These are phyloP conservation scores for Penicillium sp. DNA, from an alignment of 2,329 filamentous ascomycete genomes.

Conservation along the genomic window DNA sequence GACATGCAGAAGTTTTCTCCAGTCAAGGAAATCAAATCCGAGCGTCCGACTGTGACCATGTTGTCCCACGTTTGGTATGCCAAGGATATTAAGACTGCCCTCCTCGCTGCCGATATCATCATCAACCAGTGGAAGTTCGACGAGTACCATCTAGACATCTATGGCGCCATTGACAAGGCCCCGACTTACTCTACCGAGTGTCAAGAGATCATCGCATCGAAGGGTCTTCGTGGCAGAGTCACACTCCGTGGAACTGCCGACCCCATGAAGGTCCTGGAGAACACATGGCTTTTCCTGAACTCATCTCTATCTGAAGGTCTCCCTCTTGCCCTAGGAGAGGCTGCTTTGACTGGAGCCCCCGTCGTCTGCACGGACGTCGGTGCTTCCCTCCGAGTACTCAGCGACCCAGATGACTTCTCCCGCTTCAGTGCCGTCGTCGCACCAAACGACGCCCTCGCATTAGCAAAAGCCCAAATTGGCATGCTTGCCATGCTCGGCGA, in stretches of 20 bases:
- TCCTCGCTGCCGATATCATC: slow-evolving; percentile 63
- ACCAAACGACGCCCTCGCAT: slow-evolving; percentile 60
- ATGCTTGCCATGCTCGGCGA: slow-evolving; percentile 61
- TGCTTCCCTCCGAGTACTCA: slow-evolving; percentile 42
- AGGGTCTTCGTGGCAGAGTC: slow-evolving; percentile 51
- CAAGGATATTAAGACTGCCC: slow-evolving; percentile 64
- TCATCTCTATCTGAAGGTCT: slow-evolving; percentile 48
- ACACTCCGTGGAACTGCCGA: slow-evolving; percentile 57
- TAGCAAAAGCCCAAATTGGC: slow-evolving; percentile 62
- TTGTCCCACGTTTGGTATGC: slow-evolving; percentile 55
- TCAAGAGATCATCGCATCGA: slow-evolving; percentile 58
- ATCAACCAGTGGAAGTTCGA: slow-evolving; percentile 65
- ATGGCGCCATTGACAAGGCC: slow-evolving; percentile 62
- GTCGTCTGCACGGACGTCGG: slow-evolving; percentile 46
- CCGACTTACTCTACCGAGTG: slow-evolving; percentile 60
- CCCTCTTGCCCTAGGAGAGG: slow-evolving; percentile 47
- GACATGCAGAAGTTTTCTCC: slow-evolving; percentile 64
- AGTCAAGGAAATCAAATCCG: slow-evolving; percentile 57
- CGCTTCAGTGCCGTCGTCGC: slow-evolving; percentile 62
- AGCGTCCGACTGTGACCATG: slow-evolving; percentile 63
- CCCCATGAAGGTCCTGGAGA: slow-evolving; percentile 54
- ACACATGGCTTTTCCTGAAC: slow-evolving; percentile 56
- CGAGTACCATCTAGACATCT: slow-evolving; percentile 62
- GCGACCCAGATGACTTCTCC: slow-evolving; percentile 45
- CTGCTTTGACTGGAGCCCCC: slow-evolving; percentile 46